Evolutionary conservation across 2,329 filamentous ascomycete genomes (phyloP), one percentile per base, ranked within the genome.

Genomic region (Leptodontidium sp.): DNA sequence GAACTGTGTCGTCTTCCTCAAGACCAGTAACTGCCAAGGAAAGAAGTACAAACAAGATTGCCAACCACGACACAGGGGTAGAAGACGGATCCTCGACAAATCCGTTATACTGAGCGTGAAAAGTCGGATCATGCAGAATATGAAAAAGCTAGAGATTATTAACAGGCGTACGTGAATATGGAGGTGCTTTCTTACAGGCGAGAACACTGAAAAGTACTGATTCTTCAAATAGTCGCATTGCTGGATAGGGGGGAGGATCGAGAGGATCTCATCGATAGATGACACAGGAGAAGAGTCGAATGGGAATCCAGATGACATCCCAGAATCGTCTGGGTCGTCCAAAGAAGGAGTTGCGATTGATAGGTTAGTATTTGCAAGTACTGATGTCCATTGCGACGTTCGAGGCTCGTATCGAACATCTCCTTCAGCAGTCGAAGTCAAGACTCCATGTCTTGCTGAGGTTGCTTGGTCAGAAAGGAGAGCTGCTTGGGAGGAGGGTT

Each of bases 121-220:
- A 71, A 26, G 66, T 69, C 2, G 69, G 69, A 64, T 71, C 67
- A 59, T 71, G 70, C 24, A 71, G 38, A 14, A 68, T 69, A 53
- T 69, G 70, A 55, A 69, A 69, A 15, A 71, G 58, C 69, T 70
- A 24, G 8, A n/a, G 4, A 43, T 38, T 14, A 17, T 43, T 40
- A 57, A 52, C 62, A 35, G 4, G 38, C 5, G 14, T 32, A 35
- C 6, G 9, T 12, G 32, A 21, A 17, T 45, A 24, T 29, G n/a
- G 15, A 38, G 24, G 21, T 6, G 1, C 21, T n/a, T 35, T n/a
- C 59, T n/a, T 65, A 67, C 58, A 17, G 70, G 70, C 11, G 70
- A 71, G 21, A 71, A 71, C 6, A 71, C 67, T 8, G 40, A 17
- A 40, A 71, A 71, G 58, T 67, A 71, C 21, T 55, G 53, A 14